Percentiles rank a stretch among this genome's conserved stretches.
Evolutionary conservation across 192 early-diverging fungal species (phyloP).

Genomic region (Coemansia aciculifera): DNA sequence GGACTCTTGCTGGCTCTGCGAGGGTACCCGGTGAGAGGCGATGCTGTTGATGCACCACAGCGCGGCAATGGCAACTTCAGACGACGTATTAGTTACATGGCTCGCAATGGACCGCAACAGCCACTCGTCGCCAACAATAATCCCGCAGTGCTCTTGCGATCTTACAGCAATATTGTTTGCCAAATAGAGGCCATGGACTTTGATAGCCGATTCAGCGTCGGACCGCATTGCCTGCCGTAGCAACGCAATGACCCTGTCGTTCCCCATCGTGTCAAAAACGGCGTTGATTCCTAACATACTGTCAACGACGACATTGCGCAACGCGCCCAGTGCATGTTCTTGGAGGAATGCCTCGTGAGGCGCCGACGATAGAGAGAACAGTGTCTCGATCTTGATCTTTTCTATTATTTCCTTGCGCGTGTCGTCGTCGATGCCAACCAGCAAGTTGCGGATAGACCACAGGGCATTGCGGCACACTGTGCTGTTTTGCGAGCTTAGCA

Average conservation of each 20-base stretch:
- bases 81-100: constrained; percentile 6
- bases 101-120: constrained; percentile 29
- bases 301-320: constrained; percentile 43
- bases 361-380: constrained; percentile 18
- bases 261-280: constrained; percentile 29
- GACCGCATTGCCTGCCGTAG: constrained; percentile 20
- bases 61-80: constrained; percentile 43
- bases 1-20: neutral
- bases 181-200: constrained; percentile 45
- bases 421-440: constrained; percentile 37
- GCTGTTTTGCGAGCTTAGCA: constrained; percentile 18
- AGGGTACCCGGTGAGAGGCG: constrained; percentile 16
- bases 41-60: constrained; percentile 54
- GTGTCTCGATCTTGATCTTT: constrained; percentile 25
- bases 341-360: constrained; percentile 25
- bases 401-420: constrained; percentile 28
- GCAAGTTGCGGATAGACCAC: constrained; percentile 48
- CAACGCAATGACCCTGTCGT: constrained; percentile 17
- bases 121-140: constrained; percentile 18
- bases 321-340: constrained; percentile 38
- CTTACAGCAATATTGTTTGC: constrained; percentile 44
- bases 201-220: constrained; percentile 11
- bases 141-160: constrained; percentile 20
- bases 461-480: constrained; percentile 42
- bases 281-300: constrained; percentile 22